A percentile compares a stretch with the other conserved stretches of the same genome.
phyloP scores from a whole-genome alignment of 257 asterid genomes.

The Solanum chmielewskii region DNA sequence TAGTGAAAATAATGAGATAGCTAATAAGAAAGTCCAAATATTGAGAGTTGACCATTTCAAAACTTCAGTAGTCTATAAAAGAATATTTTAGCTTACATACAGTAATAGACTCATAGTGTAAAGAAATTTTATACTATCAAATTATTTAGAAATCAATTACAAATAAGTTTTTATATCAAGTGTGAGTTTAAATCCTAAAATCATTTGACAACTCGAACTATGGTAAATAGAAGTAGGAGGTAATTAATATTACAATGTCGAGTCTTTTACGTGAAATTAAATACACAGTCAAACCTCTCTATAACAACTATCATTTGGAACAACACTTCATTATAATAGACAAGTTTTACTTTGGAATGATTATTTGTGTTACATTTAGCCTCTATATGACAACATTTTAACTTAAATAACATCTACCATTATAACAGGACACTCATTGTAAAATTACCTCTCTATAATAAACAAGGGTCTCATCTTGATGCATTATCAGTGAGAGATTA shows the following conservation, averaged over 20 bases:
- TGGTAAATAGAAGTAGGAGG: not conserved
- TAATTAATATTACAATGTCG: not conserved
- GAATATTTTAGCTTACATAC: not conserved
- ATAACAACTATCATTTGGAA: not conserved
- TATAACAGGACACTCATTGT: not conserved
- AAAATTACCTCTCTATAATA: not conserved
- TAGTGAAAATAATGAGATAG: not conserved
- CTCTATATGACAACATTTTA: not conserved
- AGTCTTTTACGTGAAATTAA: not conserved
- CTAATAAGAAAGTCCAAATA: not conserved
- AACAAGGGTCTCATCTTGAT: not conserved
- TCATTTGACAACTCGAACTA: not conserved
- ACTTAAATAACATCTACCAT: not conserved
- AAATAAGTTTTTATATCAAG: not conserved
- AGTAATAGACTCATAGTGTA: not conserved
- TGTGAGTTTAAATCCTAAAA: not conserved
- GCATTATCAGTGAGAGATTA: not conserved
- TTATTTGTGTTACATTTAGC: not conserved
- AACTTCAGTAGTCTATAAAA: not conserved
- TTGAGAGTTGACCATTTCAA: slow-evolving; percentile 40
- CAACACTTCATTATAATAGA: not conserved
- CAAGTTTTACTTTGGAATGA: not conserved
- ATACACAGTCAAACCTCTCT: not conserved
- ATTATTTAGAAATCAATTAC: not conserved
- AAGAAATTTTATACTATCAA: not conserved